Percentiles rank a stretch among this genome's conserved stretches.
These are phyloP conservation scores for Tranzscheliella williamsii DNA, from an alignment of 1,284 basidiomycete species.

Conservation along the genomic window DNA sequence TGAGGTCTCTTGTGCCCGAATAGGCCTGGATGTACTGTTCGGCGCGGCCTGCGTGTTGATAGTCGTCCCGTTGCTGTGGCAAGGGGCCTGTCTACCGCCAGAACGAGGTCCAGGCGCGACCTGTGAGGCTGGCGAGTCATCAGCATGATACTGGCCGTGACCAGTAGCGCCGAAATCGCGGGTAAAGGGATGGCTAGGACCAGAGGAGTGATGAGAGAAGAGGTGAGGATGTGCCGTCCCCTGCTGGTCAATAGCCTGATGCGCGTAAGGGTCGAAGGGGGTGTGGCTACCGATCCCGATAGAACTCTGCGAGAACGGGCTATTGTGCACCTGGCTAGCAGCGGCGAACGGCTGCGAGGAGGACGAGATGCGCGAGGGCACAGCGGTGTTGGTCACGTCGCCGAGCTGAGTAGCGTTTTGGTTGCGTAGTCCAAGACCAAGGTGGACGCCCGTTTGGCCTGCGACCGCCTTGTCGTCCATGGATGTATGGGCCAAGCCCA, in stretches of 20 bases:
- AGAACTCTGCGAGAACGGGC: neutral
- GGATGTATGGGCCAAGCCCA: neutral
- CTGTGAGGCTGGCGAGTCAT: too few species aligned
- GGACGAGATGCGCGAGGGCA: neutral
- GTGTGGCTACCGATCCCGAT: neutral
- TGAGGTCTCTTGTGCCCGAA: neutral
- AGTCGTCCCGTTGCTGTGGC: too few species aligned
- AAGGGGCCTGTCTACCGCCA: too few species aligned
- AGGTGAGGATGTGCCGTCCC: too few species aligned
- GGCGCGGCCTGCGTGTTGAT: neutral
- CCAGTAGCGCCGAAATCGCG: too few species aligned
- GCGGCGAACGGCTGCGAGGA: neutral
- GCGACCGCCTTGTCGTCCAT: neutral
- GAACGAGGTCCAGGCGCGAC: too few species aligned
- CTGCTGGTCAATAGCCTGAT: neutral
- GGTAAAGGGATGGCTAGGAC: too few species aligned
- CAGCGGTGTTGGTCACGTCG: slow-evolving; percentile 22
- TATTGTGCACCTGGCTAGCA: neutral
- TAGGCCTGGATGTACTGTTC: neutral
- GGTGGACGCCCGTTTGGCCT: slow-evolving; percentile 1
- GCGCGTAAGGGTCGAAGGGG: neutral
- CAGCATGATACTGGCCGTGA: too few species aligned
- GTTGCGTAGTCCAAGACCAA: slow-evolving; percentile 23
- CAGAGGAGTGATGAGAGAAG: too few species aligned
- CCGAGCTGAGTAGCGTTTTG: slow-evolving; percentile 13